phyloP scores from a whole-genome alignment of 2,329 filamentous ascomycete genomes.

The Pseudopithomyces maydicus region DNA sequence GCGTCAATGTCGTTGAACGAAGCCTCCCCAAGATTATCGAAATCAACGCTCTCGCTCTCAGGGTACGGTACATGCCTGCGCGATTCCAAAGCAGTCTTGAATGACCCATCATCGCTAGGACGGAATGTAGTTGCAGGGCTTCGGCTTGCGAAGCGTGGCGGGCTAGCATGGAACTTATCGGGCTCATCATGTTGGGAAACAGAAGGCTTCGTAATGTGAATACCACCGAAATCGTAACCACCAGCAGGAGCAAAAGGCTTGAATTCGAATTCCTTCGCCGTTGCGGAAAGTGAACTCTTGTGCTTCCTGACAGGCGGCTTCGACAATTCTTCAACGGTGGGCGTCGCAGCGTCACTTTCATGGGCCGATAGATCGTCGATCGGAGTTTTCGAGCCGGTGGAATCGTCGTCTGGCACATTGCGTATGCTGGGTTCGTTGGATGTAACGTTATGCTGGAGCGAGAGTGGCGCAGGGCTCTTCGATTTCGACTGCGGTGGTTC shows the following conservation, averaged over 20 bases:
- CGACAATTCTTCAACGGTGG: slow-evolving; percentile 35
- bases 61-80: slow-evolving; percentile 40
- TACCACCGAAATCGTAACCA: slow-evolving; percentile 43
- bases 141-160: slow-evolving; percentile 32
- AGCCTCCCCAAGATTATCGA: slow-evolving; percentile 44
- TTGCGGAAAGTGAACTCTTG: slow-evolving; percentile 68
- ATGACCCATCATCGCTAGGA: slow-evolving; percentile 47
- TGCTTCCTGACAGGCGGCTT: slow-evolving; percentile 34
- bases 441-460: slow-evolving; percentile 16
- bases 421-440: slow-evolving; percentile 13
- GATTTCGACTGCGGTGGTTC: slow-evolving; percentile 29
- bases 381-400: slow-evolving; percentile 17
- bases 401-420: slow-evolving; percentile 20
- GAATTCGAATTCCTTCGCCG: slow-evolving; percentile 70
- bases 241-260: slow-evolving; percentile 34
- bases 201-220: slow-evolving; percentile 47
- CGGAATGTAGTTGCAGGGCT: slow-evolving; percentile 48
- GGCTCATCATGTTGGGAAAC: slow-evolving; percentile 27
- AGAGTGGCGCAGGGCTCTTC: slow-evolving; percentile 32
- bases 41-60: slow-evolving; percentile 44
- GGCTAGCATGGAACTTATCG: slow-evolving; percentile 21
- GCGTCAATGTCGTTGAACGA: slow-evolving; percentile 88
- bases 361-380: slow-evolving; percentile 30
- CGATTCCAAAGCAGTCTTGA: slow-evolving; percentile 43
- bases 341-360: slow-evolving; percentile 34